Evolutionary conservation across 805 yeast genomes (phyloP).

Genomic region (Cyberlindnera saturnus): DNA sequence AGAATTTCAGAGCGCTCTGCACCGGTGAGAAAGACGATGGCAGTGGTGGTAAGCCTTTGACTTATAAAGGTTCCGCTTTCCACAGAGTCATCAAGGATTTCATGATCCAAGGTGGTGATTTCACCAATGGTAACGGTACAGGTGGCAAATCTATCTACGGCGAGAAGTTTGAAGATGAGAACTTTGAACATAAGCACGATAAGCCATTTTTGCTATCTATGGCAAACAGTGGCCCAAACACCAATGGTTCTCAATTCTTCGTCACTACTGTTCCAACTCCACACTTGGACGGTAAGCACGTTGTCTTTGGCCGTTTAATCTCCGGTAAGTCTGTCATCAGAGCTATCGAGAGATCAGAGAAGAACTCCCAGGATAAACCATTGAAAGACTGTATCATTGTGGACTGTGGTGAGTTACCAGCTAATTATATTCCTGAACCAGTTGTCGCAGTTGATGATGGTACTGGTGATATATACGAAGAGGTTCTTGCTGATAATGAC

Average conservation of each 20-base stretch:
- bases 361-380: constrained; percentile 69
- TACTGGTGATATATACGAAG: constrained; percentile 81
- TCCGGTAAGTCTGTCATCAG: constrained; percentile 78
- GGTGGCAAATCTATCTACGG: constrained; percentile 85
- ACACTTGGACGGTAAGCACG: constrained; percentile 93
- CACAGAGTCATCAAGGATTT: constrained; percentile 87
- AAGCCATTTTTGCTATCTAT: constrained; percentile 85
- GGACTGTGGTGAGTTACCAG: constrained; percentile 73
- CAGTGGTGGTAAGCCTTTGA: constrained; percentile 54
- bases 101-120: constrained; percentile 96
- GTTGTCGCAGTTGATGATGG: constrained; percentile 56
- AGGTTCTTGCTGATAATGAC: constrained; percentile 67
- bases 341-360: constrained; percentile 64
- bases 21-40: constrained; percentile 81
- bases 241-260: constrained; percentile 95
- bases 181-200: constrained; percentile 69
- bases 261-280: constrained; percentile 91
- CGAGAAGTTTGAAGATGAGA: constrained; percentile 86
- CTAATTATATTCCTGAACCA: constrained; percentile 44
- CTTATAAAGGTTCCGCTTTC: constrained; percentile 81
- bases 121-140: constrained; percentile 65
- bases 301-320: constrained; percentile 88
- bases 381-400: constrained; percentile 59
- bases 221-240: constrained; percentile 96
- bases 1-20: constrained; percentile 82